Conservation (phyloP, 805 yeast species). For the Hanseniaspora lindneri region DNA sequence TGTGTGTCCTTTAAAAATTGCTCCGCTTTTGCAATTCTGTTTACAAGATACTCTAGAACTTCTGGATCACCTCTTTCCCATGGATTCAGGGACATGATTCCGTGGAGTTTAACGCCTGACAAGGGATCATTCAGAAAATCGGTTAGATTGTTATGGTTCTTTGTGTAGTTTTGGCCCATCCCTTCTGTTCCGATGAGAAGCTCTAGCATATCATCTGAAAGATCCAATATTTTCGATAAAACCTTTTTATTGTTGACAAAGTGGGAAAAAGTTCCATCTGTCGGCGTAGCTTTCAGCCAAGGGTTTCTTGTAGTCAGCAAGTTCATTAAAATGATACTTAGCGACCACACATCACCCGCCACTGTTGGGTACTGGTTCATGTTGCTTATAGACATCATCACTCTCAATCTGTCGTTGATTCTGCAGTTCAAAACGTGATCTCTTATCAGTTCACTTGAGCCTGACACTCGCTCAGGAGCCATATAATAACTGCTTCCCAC, state of each 20-base stretch:
- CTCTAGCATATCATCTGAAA: conserved; percentile 48
- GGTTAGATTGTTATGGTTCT: conserved; percentile 22
- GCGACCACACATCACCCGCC: conserved; percentile 79
- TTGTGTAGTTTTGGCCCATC: conserved; percentile 26
- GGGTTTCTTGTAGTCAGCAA: conserved; percentile 77
- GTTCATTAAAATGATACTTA: conserved; percentile 70
- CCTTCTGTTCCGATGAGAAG: conserved; percentile 35
- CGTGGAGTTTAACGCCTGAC: conserved; percentile 16
- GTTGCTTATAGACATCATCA: conserved; percentile 17
- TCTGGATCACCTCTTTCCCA: conserved; percentile 22
- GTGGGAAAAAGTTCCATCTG: conserved; percentile 53
- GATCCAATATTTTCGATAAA: conserved; percentile 56
- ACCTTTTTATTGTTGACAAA: conserved; percentile 46
- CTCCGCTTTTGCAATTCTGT: conserved; percentile 15
- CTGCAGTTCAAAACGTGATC: conserved; percentile 23
- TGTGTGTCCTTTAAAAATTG: conserved; percentile 5
- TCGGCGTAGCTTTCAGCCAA: conserved; percentile 65
- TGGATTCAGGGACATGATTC: conserved; percentile 20
- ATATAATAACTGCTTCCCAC: conserved; percentile 83
- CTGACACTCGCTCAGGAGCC: conserved; percentile 73
- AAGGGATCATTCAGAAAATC: conserved; percentile 23
- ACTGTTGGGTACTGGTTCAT: conserved; percentile 42
- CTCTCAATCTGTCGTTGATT: conserved; percentile 17
- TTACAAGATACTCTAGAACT: conserved; percentile 3
- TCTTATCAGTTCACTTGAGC: conserved; percentile 22